Base-by-base conservation (phyloP, 805 yeast genomes). In the Candida michaelii region DNA sequence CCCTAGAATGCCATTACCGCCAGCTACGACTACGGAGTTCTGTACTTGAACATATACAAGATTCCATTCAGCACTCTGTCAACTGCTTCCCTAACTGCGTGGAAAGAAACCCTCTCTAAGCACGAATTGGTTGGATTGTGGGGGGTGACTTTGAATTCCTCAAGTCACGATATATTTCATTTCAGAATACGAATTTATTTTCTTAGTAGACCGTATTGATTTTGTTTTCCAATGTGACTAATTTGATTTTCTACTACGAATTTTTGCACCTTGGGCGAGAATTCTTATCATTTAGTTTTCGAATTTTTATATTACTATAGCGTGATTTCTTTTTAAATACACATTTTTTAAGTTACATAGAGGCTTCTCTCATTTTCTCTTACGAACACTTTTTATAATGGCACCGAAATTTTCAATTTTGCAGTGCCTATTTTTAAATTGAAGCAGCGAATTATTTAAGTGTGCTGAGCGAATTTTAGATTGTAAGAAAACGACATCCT, bases 401-500 rank as follows among this genome's bases (percentile, higher is more conserved):
- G 40, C 40, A 27, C 24, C 24, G 40, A 36, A 36, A 35, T 25
- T 35, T 35, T 29, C 40, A 36, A 36, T 36, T 36, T 36, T 36
- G 40, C 32, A 11, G 32, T 36, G 32, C 40, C 32, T 27, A 27
- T 27, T 15, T 36, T 36, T 11, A 36, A 17, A 27, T 36, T 27
- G 40, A 12, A 27, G 40, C 40, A 36, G 32, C 32, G 40, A 36
- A 36, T 36, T 36, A 27, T 36, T 35, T 19, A 29, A 36, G 32
- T 36, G 40, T 36, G 32, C 40, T 36, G 40, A 36, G 40, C 32
- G 27, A 36, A 36, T 36, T 36, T 36, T 36, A 36, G 40, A 36
- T 27, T 36, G 40, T 27, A 27, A 36, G 32, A 14, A 12, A 27
- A 36, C 40, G 40, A 36, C 16, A 36, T 36, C 31, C 40, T 36